phyloP scores from a whole-genome alignment of 345 rosid species.

The Erodium maritimum region DNA sequence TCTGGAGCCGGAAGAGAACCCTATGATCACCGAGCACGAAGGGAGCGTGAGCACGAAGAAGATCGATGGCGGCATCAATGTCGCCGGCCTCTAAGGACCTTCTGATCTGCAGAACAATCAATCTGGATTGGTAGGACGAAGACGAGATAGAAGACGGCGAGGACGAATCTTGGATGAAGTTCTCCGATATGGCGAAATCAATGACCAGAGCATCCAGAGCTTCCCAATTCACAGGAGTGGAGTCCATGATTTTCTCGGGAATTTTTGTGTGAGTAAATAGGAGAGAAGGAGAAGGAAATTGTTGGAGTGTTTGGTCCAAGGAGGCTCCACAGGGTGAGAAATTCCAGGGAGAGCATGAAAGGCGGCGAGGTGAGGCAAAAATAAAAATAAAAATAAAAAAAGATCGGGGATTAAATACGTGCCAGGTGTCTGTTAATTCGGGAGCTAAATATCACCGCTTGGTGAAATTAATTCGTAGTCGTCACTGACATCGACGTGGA shows the following conservation, averaged over 20 bases:
- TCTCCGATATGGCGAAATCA: slow-evolving; percentile 81
- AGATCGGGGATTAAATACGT: slow-evolving; percentile 12
- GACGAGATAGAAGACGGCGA: slow-evolving; percentile 43
- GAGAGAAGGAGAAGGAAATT: neutral
- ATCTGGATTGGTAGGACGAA: slow-evolving; percentile 52
- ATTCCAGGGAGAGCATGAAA: slow-evolving; percentile 1
- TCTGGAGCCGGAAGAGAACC: slow-evolving; percentile 72
- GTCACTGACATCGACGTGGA: neutral
- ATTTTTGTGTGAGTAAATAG: slow-evolving; percentile 4
- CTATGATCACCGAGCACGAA: slow-evolving; percentile 66
- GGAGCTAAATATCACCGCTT: neutral
- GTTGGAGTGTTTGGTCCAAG: neutral
- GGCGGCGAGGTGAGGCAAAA: slow-evolving; percentile 21
- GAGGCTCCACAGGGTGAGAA: neutral
- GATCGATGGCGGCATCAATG: slow-evolving; percentile 51
- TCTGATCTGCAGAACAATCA: slow-evolving; percentile 74
- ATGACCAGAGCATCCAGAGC: slow-evolving; percentile 70
- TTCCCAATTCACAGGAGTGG: slow-evolving; percentile 77
- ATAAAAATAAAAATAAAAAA: too few relatives aligned
- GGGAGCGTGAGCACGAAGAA: slow-evolving; percentile 59
- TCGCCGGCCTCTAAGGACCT: slow-evolving; percentile 61
- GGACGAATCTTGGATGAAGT: slow-evolving; percentile 47
- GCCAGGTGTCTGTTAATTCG: slow-evolving; percentile 20
- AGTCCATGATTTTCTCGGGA: slow-evolving; percentile 39
- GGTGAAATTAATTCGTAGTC: neutral